phyloP scores from a whole-genome alignment of 2,329 filamentous ascomycete genomes.

The Chaetomium sp. region DNA sequence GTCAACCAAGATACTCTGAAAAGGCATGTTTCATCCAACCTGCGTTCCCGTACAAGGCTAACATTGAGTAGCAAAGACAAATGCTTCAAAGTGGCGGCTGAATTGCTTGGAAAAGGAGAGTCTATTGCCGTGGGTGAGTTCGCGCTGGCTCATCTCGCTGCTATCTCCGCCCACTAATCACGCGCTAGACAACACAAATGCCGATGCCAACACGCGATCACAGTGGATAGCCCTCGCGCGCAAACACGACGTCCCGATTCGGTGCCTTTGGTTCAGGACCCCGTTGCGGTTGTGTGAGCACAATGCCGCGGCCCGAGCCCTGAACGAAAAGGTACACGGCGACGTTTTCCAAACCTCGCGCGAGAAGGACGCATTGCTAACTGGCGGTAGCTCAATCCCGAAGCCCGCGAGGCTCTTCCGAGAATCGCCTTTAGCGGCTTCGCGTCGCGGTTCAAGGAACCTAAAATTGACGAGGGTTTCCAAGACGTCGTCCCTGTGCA shows the following conservation, averaged over 20 bases:
- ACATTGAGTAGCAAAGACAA: conserved; percentile 52
- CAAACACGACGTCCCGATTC: conserved; percentile 71
- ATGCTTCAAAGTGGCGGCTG: conserved; percentile 71
- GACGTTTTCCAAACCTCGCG: neutral
- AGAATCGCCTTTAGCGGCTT: conserved; percentile 80
- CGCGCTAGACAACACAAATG: conserved; percentile 86
- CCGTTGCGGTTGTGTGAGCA: conserved; percentile 72
- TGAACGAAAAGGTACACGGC: conserved; percentile 52
- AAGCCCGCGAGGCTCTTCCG: conserved; percentile 72
- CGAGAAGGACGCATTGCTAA: neutral
- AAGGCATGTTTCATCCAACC: conserved; percentile 49
- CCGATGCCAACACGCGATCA: conserved; percentile 74
- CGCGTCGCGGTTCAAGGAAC: conserved; percentile 70
- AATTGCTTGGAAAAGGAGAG: conserved; percentile 63
- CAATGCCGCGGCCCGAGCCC: conserved; percentile 80
- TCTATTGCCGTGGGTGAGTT: conserved; percentile 77
- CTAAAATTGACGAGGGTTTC: conserved; percentile 76
- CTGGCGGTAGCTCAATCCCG: conserved; percentile 71
- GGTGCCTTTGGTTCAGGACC: conserved; percentile 84
- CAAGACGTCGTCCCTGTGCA: conserved; percentile 73
- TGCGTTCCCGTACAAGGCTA: conserved; percentile 25
- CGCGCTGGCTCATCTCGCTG: neutral
- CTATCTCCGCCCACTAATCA: neutral
- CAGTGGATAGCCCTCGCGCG: conserved; percentile 77
- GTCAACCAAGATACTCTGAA: conserved; percentile 92